Base-by-base conservation (phyloP, 2,329 filamentous ascomycete genomes). In the Lasiodiplodia gonubiensis region DNA sequence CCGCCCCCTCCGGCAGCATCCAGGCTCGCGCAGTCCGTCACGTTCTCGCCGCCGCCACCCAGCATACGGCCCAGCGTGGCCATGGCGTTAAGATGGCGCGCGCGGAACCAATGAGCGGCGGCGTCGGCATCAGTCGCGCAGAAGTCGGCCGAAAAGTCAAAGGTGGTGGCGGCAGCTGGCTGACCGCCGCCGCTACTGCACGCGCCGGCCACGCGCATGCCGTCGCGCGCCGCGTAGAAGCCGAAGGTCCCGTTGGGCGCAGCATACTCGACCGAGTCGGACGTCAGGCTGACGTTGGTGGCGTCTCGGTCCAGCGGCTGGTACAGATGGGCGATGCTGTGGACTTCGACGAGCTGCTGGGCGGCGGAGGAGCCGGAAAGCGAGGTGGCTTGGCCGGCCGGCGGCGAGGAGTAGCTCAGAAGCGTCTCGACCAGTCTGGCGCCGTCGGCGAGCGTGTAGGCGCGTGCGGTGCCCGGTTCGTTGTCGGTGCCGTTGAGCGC, bases 121-220 rank as follows among this genome's bases (percentile, higher is more conserved):
- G 69, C 35, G 7, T 66, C 53, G 8, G 68, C 69, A 68, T 74
- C 72, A 2, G 69, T 71, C 25, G 70, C 70, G 67, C 71, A 75
- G 67, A 73, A 74, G 42, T 69, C 65, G 33, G 70, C 70, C 3
- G 73, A 72, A 63, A 75, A 71, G 39, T 74, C 75, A 21, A 66
- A 49, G 7, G 68, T 70, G 30, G 67, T 72, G 2, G 71, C 71
- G 11, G 60, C 27, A 2, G 42, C 42, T n/a, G 39, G 16, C 39
- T 46, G 42, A 7, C 42, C 39, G 5, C 37, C 4, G 37, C 37
- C 18, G 49, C 72, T 69, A 39, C 69, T 57, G 69, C 73, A 76
- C 21, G 68, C 65, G 23, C 69, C 63, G 8, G 70, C 72, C 2
- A 72, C 72, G 12, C 68, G 72, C 35, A 68, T 72, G 7, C 64